Percentiles rank a stretch among this genome's conserved stretches.
These are phyloP conservation scores for Naegleria fowleri DNA, from an alignment of 208 protist genomes.

Conservation along the genomic window DNA sequence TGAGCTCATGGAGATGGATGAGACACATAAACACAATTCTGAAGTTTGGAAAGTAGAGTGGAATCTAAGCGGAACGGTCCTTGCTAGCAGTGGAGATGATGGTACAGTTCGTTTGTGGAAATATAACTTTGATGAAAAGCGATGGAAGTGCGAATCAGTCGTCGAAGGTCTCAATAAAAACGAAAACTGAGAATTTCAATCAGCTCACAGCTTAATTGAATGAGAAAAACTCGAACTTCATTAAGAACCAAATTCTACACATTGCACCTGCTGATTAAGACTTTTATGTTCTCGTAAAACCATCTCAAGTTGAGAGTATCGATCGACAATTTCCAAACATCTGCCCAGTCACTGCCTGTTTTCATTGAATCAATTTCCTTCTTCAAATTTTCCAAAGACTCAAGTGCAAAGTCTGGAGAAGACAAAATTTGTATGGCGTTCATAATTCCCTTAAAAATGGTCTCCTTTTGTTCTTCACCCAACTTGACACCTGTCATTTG, in stretches of 20 bases:
- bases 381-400: neutral
- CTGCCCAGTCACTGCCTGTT: neutral
- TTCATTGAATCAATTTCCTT: neutral
- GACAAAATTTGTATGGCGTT: neutral
- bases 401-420: neutral
- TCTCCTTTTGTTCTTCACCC: neutral
- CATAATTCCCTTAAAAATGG: neutral
- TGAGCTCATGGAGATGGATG: conserved; percentile 13
- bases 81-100: conserved; percentile 39
- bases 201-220: no score
- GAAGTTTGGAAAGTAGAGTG: conserved; percentile 67
- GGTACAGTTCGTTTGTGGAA: neutral
- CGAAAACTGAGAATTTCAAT: no score
- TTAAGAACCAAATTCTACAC: no score
- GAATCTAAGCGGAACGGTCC: conserved; percentile 66
- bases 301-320: neutral
- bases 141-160: neutral
- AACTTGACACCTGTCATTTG: neutral
- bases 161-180: neutral
- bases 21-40: conserved; percentile 43
- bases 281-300: neutral
- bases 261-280: neutral
- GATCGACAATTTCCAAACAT: neutral
- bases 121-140: neutral
- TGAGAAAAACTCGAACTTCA: no score